Percentiles rank a stretch among this genome's conserved stretches.
These are phyloP conservation scores for Lachancea quebecensis DNA, from an alignment of 805 yeast genomes.

Conservation along the genomic window DNA sequence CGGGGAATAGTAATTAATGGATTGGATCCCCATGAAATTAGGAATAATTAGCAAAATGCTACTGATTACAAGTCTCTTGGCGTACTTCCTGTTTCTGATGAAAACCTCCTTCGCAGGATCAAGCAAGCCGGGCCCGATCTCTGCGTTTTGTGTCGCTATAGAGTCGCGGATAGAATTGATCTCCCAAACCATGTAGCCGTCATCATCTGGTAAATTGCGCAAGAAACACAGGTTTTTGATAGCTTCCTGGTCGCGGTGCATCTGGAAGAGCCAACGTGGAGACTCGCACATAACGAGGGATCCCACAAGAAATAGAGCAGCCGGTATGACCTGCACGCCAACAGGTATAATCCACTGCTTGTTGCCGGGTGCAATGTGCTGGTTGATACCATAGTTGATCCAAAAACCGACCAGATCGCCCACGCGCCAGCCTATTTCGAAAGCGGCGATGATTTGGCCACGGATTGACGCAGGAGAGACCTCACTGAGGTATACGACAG, in stretches of 20 bases:
- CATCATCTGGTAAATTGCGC: constrained; percentile 34
- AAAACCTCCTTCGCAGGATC: constrained; percentile 37
- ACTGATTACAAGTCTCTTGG: constrained; percentile 35
- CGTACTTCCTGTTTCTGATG: constrained; percentile 22
- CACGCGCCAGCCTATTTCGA: constrained; percentile 45
- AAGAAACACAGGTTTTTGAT: constrained; percentile 33
- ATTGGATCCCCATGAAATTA: constrained; percentile 43
- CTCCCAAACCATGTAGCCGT: constrained; percentile 38
- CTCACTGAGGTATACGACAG: constrained; percentile 43
- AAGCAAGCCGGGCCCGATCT: constrained; percentile 34
- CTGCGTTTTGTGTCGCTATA: constrained; percentile 17
- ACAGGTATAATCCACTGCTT: constrained; percentile 45
- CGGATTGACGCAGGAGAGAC: constrained; percentile 40
- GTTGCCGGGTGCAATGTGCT: constrained; percentile 27
- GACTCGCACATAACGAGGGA: constrained; percentile 39
- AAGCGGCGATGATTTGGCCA: constrained; percentile 41
- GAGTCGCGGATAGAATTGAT: constrained; percentile 28
- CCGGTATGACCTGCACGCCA: constrained; percentile 42
- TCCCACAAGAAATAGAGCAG: constrained; percentile 37
- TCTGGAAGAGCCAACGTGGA: constrained; percentile 38
- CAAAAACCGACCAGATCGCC: constrained; percentile 44
- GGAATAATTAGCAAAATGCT: constrained; percentile 38
- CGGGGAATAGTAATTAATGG: constrained; percentile 49
- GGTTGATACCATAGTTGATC: constrained; percentile 42
- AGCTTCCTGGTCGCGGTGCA: constrained; percentile 33